Evolutionary conservation across 116 monocot genomes (phyloP), one percentile per base, ranked within the genome.

Genomic region (Iris pallida): DNA sequence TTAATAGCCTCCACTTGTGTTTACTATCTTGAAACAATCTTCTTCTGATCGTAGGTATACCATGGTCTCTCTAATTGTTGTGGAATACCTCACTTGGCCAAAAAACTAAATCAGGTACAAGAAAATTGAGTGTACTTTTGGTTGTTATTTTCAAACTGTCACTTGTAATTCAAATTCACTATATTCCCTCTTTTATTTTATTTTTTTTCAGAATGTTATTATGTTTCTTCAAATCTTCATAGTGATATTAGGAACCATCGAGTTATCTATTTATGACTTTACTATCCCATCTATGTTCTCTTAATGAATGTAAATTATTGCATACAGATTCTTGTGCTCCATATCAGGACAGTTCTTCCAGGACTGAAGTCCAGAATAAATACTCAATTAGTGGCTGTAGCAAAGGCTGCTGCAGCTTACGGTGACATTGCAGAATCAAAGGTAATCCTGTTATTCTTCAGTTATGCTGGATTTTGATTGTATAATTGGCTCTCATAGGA

Each of bases 271-370:
- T 30, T 30, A 30, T 3, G 30, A 30, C 30, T 30, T 30, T 30
- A 30, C 30, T 3, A 30, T 30, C 30, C 30, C 30, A 30, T 0
- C 30, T 30, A 30, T 30, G 30, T 30, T 30, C 30, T 30, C 30
- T 30, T 30, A 30, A 30, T 30, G 30, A 30, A 30, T 30, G 30
- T 30, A 14, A 42, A 4, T 18, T 45, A 42, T 45, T 65, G 1
- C 79, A n/a, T 86, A 67, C 83, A 95, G 95, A 91, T 95, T 73
- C 80, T 95, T 47, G 95, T 95, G 16, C 85, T 86, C 40, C 95
- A 95, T 60, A 95, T 95, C 48, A 88, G 54, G 60, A 45, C 75
- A 47, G 83, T 95, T 72, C 95, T 95, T 65, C 95, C 95, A 15
- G 88, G 83, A 53, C 60, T 95, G 16, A 95, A 95, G 57, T 79